Percentiles rank a stretch among this genome's conserved stretches.
phyloP scores from a whole-genome alignment of 371 early-diverging fungal genomes.

The Mortierella sp. region DNA sequence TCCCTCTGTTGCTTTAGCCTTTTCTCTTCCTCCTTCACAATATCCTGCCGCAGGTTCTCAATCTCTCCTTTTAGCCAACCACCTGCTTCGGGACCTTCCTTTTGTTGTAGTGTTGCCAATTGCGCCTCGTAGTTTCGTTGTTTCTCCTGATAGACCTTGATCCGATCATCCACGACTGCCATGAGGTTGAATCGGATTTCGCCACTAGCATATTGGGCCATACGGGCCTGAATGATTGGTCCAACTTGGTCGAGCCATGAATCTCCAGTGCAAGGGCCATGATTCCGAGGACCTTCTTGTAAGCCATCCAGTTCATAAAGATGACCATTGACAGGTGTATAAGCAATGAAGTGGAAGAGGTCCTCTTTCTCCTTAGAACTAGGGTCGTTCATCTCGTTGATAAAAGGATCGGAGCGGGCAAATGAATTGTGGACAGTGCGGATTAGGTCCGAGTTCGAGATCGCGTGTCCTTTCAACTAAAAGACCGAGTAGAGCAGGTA shows the following conservation, averaged over 20 bases:
- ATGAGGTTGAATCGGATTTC: constrained; percentile 91
- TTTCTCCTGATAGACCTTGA: constrained; percentile 63
- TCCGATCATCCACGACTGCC: constrained; percentile 81
- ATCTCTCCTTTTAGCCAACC: constrained; percentile 41
- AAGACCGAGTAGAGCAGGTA: not conserved
- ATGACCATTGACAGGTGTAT: constrained; percentile 80
- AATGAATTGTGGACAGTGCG: constrained; percentile 89
- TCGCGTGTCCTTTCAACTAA: constrained; percentile 84
- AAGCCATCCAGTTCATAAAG: constrained; percentile 93
- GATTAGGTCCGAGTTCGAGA: constrained; percentile 84
- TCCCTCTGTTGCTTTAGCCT: constrained; percentile 65
- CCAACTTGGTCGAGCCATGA: constrained; percentile 79
- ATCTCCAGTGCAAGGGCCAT: constrained; percentile 70
- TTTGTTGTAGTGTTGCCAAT: constrained; percentile 31
- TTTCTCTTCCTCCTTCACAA: constrained; percentile 51
- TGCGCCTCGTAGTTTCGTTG: constrained; percentile 61
- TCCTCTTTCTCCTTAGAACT: constrained; percentile 77
- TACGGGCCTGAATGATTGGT: constrained; percentile 77
- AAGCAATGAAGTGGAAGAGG: constrained; percentile 89
- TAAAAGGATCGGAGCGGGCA: constrained; percentile 78
- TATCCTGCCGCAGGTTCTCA: constrained; percentile 34
- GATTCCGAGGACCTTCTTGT: constrained; percentile 73
- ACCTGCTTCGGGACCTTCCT: constrained; percentile 46
- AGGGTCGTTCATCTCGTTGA: constrained; percentile 72
- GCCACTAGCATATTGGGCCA: constrained; percentile 64